Evolutionary conservation across 2,329 filamentous ascomycete species (phyloP).

Genomic region (Diaporthe humulicola): DNA sequence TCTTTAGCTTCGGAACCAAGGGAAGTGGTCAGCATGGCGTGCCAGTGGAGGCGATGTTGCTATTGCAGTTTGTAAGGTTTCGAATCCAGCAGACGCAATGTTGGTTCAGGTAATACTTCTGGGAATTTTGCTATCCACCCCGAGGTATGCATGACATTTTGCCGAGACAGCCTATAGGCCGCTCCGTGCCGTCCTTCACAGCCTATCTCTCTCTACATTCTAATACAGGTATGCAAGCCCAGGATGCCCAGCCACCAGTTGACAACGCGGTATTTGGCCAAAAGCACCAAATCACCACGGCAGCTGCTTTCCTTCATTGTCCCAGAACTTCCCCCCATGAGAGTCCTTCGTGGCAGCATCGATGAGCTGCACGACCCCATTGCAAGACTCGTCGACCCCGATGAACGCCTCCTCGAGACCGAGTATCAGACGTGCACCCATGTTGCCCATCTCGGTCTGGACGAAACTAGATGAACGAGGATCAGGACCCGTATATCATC

Average conservation of each 20-base stretch:
- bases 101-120: background rate
- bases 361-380: conserved; percentile 21
- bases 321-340: conserved; percentile 14
- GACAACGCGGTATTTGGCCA: background rate
- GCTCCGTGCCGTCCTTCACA: background rate
- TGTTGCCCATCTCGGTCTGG: conserved; percentile 42
- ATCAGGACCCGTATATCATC: background rate
- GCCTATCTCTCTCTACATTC: background rate
- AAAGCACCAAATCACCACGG: background rate
- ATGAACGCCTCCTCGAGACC: conserved; percentile 14
- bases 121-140: background rate
- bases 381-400: conserved; percentile 8
- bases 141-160: background rate
- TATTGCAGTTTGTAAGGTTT: no score
- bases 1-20: background rate
- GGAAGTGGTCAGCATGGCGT: background rate
- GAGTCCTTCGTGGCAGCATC: conserved; percentile 29
- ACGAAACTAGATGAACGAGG: conserved; percentile 31
- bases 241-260: background rate
- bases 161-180: background rate
- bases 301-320: background rate
- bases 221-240: no score
- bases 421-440: background rate
- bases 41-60: background rate
- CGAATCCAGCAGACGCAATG: no score